phyloP scores from a whole-genome alignment of 306 rosid genomes.

The Trifolium fragiferum region DNA sequence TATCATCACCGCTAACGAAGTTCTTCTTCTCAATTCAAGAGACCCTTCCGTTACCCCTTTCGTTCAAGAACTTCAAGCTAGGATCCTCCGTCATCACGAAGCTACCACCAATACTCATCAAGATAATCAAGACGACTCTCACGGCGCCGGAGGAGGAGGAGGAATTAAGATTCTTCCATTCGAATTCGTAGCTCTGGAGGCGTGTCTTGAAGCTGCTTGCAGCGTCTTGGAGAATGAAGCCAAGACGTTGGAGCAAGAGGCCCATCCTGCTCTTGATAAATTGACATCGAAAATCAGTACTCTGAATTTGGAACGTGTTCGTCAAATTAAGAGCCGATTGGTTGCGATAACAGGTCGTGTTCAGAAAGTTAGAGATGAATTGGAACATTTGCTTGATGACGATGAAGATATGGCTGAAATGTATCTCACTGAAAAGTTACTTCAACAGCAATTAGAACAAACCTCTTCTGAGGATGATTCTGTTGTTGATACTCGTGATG shows the following conservation, averaged over 20 bases:
- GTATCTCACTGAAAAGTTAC: constrained; percentile 86
- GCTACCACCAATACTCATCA: constrained; percentile 50
- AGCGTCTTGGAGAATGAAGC: constrained; percentile 86
- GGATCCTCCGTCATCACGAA: constrained; percentile 69
- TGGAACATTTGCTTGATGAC: constrained; percentile 92
- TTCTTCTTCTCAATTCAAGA: constrained; percentile 77
- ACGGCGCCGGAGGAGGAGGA: constrained; percentile 77
- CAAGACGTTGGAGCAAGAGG: constrained; percentile 85
- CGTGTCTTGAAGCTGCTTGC: constrained; percentile 95
- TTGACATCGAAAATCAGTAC: constrained; percentile 96
- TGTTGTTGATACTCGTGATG: constrained; percentile 17
- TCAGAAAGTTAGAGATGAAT: constrained; percentile 94
- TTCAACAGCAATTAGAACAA: constrained; percentile 59
- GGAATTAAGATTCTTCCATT: constrained; percentile 82
- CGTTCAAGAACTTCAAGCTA: constrained; percentile 71
- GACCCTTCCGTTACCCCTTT: constrained; percentile 95
- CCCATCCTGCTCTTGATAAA: constrained; percentile 97
- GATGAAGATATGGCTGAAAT: constrained; percentile 99
- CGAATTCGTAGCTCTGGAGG: constrained; percentile 86
- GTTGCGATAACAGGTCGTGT: constrained; percentile 98
- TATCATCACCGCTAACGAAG: constrained; percentile 87
- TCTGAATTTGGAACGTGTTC: constrained; percentile 92
- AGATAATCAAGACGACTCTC: constrained; percentile 40
- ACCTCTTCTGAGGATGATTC: constrained; percentile 49
- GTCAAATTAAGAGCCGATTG: constrained; percentile 94